Base-by-base conservation (phyloP, 169 alveolate species). In the Eimeria sp. region DNA sequence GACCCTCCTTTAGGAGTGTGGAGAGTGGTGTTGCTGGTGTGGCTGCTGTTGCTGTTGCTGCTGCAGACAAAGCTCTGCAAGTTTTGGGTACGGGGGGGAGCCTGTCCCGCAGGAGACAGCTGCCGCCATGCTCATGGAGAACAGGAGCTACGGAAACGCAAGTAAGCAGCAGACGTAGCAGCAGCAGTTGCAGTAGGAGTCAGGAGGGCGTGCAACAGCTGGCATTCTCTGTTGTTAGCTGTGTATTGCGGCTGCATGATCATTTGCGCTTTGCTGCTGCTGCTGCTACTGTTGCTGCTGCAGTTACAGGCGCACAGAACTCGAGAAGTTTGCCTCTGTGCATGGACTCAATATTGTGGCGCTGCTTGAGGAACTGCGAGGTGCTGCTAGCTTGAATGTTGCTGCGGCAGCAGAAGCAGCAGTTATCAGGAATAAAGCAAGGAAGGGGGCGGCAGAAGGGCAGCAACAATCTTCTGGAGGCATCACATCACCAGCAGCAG, bases 101-200 rank as follows among this genome's bases (percentile, higher is more conserved):
- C 51, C 61, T 95, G 97, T 61, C 90, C 73, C 11, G 94, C 94
- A 14, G 97, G 97, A 75, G 84, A 88, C 20, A 75, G 80, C 30
- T 95, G 97, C 93, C 92, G 97, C 10, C 97, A 95, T 75, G 97
- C 97, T 22, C 97, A 95, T 65, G 97, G 97, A 5, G 94, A 87
- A 49, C 73, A 76, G 47, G 97, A 95, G 51, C 92, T 95, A 0
- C 91, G 97, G 72, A 58, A 86, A 34, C 67, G 97, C 30, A 95
- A 72, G 95, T 95, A 34, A 87, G 94, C 30, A 96, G 43, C 89
- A n/a, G 70, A 45, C 9, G 18, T 43, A 76, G 61, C 47, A 70
- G 45, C 80, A 70, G 80, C 80, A 70, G 18, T 47, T n/a, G 47
- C 80, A 70, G 80, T 3, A 70, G 80, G 70, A 16, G n/a, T 11